Conservation (phyloP, 1,139 yeast species). For the Candida sojae region DNA sequence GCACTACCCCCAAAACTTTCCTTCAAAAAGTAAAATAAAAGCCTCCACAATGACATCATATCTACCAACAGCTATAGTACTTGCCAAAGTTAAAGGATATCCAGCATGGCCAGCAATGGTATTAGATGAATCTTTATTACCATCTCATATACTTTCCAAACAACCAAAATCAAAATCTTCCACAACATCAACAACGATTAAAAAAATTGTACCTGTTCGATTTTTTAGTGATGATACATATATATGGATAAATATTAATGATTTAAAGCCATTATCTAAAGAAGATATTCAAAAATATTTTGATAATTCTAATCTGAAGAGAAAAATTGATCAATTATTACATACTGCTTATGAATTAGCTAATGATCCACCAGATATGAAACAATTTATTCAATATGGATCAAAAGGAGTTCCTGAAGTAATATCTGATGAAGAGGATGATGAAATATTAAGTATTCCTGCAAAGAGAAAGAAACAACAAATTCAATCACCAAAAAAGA, state of each 20-base stretch:
- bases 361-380: slow-evolving; percentile 46
- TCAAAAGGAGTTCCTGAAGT: slow-evolving; percentile 36
- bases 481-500: not conserved
- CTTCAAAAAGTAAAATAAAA: too few species aligned
- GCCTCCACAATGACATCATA: slow-evolving; percentile 1
- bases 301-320: slow-evolving; percentile 20
- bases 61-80: slow-evolving; percentile 45
- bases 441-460: slow-evolving; percentile 10
- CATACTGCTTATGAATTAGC: slow-evolving; percentile 44
- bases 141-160: slow-evolving; percentile 49
- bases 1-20: too few species aligned
- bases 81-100: slow-evolving; percentile 76
- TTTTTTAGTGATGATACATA: slow-evolving; percentile 69
- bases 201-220: slow-evolving; percentile 47
- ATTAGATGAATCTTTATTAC: slow-evolving; percentile 57
- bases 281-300: slow-evolving; percentile 33
- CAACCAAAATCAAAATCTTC: slow-evolving; percentile 45
- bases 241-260: slow-evolving; percentile 56
- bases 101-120: slow-evolving; percentile 86
- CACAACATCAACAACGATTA: slow-evolving; percentile 19
- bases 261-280: slow-evolving; percentile 33
- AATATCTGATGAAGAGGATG: slow-evolving; percentile 21
- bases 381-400: slow-evolving; percentile 42
- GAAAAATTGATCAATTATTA: slow-evolving; percentile 38
- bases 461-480: slow-evolving; percentile 22